Evolutionary conservation across 2,329 filamentous ascomycete genomes (phyloP).

Genomic region (Alternaria hordeiaustralica): DNA sequence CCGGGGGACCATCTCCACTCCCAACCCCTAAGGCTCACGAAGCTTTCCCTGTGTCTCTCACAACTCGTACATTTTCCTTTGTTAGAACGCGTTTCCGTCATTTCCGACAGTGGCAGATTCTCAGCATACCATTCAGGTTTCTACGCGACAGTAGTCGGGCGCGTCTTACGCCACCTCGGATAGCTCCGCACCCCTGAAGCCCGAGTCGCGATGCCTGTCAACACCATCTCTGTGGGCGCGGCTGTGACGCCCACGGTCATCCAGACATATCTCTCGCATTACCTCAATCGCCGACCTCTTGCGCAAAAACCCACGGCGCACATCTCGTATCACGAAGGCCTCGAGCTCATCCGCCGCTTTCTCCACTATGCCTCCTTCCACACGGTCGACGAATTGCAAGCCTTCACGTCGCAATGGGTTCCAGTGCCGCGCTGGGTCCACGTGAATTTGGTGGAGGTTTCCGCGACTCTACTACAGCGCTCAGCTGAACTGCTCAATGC

Average conservation of each 20-base stretch:
- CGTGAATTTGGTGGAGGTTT: constrained; percentile 71
- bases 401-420: constrained; percentile 90
- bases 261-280: constrained; percentile 88
- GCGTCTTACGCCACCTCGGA: constrained; percentile 10
- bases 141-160: background rate
- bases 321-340: constrained; percentile 91
- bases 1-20: constrained; percentile 12
- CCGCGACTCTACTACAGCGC: constrained; percentile 66
- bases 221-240: constrained; percentile 79
- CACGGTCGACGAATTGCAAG: constrained; percentile 90
- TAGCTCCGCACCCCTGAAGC: constrained; percentile 12
- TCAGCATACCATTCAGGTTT: background rate
- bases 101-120: background rate
- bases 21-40: constrained; percentile 4
- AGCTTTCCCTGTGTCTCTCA: background rate
- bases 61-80: background rate
- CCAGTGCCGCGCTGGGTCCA: constrained; percentile 89
- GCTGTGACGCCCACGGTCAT: constrained; percentile 89
- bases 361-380: constrained; percentile 84
- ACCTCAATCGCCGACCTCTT: constrained; percentile 77
- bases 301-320: constrained; percentile 84
- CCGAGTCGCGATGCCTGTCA: constrained; percentile 64
- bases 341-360: constrained; percentile 86
- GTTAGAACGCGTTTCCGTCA: background rate
- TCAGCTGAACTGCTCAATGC: constrained; percentile 71